Conservation (phyloP, 345 rosid species). For the Eucalyptus rudis region DNA sequence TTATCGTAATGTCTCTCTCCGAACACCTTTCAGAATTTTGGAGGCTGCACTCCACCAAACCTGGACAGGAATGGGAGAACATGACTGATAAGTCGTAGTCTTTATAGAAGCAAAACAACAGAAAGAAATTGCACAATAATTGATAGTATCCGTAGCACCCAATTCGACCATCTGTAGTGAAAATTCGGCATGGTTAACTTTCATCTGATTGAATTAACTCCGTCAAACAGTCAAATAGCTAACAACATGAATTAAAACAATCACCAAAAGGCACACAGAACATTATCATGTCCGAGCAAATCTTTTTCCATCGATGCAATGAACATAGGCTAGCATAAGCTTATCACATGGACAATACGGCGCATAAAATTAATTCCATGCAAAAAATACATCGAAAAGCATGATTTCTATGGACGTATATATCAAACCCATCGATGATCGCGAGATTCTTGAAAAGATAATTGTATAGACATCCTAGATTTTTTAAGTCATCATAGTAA, state of each 20-base stretch:
- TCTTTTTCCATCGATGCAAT: neutral
- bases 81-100: neutral
- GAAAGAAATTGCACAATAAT: neutral
- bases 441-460: neutral
- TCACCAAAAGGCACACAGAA: neutral
- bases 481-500: neutral
- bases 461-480: neutral
- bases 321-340: neutral
- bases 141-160: neutral
- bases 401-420: neutral
- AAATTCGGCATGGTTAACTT: neutral
- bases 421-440: neutral
- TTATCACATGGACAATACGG: rapidly evolving
- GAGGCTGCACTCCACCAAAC: neutral
- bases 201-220: neutral
- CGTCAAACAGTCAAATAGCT: neutral
- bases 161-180: neutral
- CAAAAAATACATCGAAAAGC: neutral
- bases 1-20: neutral
- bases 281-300: neutral
- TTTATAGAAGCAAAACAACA: neutral
- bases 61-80: neutral
- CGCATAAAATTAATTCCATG: neutral
- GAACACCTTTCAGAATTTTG: neutral
- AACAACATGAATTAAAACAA: neutral